phyloP scores from a whole-genome alignment of 176 grass and related monocot genomes.

The Oropetium thomaeum region DNA sequence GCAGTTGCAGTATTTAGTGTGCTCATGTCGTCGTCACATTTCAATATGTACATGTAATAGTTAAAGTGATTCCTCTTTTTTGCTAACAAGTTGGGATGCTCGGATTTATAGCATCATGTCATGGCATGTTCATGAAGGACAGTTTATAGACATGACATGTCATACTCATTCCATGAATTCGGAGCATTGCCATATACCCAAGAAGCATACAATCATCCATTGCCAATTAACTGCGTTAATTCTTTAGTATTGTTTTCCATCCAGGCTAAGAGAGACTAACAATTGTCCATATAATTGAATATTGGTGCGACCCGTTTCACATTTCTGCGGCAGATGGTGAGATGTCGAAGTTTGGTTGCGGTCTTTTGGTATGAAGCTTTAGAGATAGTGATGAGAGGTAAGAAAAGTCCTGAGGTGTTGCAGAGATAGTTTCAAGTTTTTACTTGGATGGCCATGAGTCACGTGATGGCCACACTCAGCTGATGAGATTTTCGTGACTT shows the following conservation, averaged over 20 bases:
- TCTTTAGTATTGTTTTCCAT: slow-evolving; percentile 22
- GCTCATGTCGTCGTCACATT: slow-evolving; percentile 38
- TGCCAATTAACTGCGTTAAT: slow-evolving; percentile 15
- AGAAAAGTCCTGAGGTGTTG: not conserved
- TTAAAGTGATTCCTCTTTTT: slow-evolving; percentile 5
- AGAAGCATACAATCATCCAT: slow-evolving; percentile 36
- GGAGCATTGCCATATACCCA: slow-evolving; percentile 28
- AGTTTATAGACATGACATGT: slow-evolving; percentile 54
- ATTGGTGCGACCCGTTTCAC: not conserved
- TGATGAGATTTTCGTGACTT: too few relatives aligned
- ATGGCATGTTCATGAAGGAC: slow-evolving; percentile 58
- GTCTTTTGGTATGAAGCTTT: too few relatives aligned
- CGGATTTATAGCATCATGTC: slow-evolving; percentile 59
- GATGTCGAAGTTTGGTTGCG: not conserved
- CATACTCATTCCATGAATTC: slow-evolving; percentile 46
- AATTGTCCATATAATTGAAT: slow-evolving; percentile 30
- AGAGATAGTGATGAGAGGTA: slow-evolving; percentile 19
- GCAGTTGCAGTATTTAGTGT: slow-evolving; percentile 29
- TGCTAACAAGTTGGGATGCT: slow-evolving; percentile 17
- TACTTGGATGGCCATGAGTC: not conserved
- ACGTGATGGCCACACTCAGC: too few relatives aligned
- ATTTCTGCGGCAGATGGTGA: slow-evolving; percentile 21
- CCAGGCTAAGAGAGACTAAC: slow-evolving; percentile 21
- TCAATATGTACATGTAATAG: slow-evolving; percentile 46
- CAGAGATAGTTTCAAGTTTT: slow-evolving; percentile 2